Base-by-base conservation (phyloP, 139 green algal genomes). In the Choricystis sp. region DNA sequence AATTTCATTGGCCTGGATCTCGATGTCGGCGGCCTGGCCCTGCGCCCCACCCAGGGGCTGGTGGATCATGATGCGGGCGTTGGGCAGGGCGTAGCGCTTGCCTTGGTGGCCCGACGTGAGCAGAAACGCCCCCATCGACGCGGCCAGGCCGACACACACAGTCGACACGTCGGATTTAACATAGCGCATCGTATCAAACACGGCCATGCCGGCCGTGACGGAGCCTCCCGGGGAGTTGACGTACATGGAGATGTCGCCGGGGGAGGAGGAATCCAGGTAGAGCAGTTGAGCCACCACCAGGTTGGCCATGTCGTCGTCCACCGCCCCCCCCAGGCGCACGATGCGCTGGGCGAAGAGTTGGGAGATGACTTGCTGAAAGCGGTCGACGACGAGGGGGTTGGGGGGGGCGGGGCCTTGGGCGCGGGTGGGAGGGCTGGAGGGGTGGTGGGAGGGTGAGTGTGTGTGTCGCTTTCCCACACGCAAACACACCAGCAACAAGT, bases 1-100 rank as follows among this genome's bases (percentile, higher is more conserved):
- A 69, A 99, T 99, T 80, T 99, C 94, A 68, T 99, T 99, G 21
- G 94, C 94, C 79, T 96, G 85, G 71, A 99, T 99, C 80, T 99
- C 94, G 72, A 99, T 98, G 70, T 99, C 93, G 30, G 92, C 95
- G 31, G 94, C 94, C 83, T 99, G 94, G 31, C 94, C 94, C 81
- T 96, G 89, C 2, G 94, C 91, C 28, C 94, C 94, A 76, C 94
- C 94, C 64, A 99, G 78, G 22, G 94, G 94, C 85, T 99, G 94
- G 74, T 99, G 94, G 70, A 99, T 99, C 94, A 99, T 99, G 79
- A 99, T 99, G 61, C 94, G 86, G 26, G 82, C 92, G 84, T 99
- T 98, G 67, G 91, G 78, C 64, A 99, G 80, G 27, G 75, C 87
- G 82, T 95, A 99, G 28, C 92, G 80, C 83, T 99, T 99, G 72